phyloP scores from a whole-genome alignment of 129 eudicot genomes.

The Scalesia atractyloides region DNA sequence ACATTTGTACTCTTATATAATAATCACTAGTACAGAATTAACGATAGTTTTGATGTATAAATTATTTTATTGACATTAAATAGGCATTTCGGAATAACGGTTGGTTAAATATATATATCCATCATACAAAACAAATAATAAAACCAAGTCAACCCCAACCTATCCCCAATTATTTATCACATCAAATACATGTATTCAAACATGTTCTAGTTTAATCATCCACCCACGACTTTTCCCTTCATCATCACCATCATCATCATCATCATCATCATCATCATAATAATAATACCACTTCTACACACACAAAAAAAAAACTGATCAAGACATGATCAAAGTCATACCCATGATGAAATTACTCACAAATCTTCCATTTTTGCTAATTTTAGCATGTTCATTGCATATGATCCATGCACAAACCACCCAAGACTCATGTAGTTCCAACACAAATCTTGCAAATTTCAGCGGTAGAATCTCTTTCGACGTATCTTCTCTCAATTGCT shows the following conservation, averaged over 20 bases:
- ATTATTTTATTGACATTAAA: background rate
- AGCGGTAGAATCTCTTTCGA: constrained; percentile 42
- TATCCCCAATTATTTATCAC: constrained; percentile 20
- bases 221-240: constrained; percentile 31
- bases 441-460: constrained; percentile 33
- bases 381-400: constrained; percentile 27
- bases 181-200: constrained; percentile 24
- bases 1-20: background rate
- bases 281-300: background rate
- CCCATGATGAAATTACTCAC: constrained; percentile 33
- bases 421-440: constrained; percentile 59
- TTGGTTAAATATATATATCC: constrained; percentile 12
- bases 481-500: constrained; percentile 56
- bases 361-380: constrained; percentile 33
- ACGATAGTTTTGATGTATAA: background rate
- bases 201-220: constrained; percentile 30
- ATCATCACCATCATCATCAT: constrained; percentile 13
- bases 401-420: constrained; percentile 53
- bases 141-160: constrained; percentile 39
- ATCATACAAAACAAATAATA: constrained; percentile 9
- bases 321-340: constrained; percentile 12
- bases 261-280: background rate
- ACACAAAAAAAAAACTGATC: background rate
- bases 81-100: background rate
- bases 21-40: background rate